Evolutionary conservation across 148 eudicot species (phyloP).

Genomic region (Chenopodium album): DNA sequence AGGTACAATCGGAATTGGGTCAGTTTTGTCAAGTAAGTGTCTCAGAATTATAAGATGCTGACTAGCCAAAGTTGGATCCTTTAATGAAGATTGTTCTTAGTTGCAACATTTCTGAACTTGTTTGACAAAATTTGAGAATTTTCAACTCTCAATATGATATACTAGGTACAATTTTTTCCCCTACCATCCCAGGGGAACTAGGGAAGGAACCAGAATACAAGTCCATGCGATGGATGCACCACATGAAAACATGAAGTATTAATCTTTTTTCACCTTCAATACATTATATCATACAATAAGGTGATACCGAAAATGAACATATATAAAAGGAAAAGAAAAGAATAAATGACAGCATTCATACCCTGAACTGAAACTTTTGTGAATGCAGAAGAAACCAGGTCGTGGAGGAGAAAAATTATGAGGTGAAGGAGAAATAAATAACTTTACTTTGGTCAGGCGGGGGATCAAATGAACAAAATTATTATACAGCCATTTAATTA

Average conservation of each 20-base stretch:
- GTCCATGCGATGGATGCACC: background rate
- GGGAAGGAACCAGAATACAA: background rate
- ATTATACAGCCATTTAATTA: conserved; percentile 29
- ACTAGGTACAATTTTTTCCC: background rate
- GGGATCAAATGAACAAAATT: conserved; percentile 21
- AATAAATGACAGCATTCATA: background rate
- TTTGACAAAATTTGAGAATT: background rate
- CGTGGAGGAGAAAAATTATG: background rate
- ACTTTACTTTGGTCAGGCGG: conserved; percentile 9
- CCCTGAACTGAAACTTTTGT: conserved; percentile 3
- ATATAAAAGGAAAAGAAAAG: background rate
- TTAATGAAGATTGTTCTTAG: no score
- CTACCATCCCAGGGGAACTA: background rate
- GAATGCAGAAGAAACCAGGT: conserved; percentile 2
- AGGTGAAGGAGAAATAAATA: conserved; percentile 23
- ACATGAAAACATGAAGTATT: conserved; percentile 1
- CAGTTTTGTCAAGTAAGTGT: no score
- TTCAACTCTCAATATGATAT: background rate
- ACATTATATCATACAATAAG: conserved; percentile 29
- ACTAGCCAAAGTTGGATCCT: no score
- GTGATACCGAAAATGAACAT: background rate
- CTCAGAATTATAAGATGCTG: no score
- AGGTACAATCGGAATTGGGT: no score
- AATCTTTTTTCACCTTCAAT: conserved; percentile 24
- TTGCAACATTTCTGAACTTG: background rate